A percentile compares a stretch with the other conserved stretches of the same genome.
Conservation (phyloP, 2,329 filamentous ascomycete genomes). For the Sclerotinia spermophila region DNA sequence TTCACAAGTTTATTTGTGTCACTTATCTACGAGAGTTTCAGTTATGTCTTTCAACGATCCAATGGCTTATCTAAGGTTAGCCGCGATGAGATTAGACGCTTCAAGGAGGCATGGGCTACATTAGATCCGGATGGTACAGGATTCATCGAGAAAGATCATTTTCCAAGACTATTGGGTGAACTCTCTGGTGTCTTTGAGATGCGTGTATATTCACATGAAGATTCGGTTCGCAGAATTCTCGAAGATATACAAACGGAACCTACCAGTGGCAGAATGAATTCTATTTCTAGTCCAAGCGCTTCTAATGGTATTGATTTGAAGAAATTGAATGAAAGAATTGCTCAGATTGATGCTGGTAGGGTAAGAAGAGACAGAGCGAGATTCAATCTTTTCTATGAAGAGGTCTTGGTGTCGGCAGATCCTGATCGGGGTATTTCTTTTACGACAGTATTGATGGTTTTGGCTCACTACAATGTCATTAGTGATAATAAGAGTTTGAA, state of each 20-base stretch:
- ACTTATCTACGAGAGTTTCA: slow-evolving; percentile 98
- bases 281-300: slow-evolving; percentile 50
- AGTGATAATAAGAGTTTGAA: slow-evolving; percentile 93
- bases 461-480: slow-evolving; percentile 98
- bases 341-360: slow-evolving; percentile 67
- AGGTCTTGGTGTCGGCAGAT: slow-evolving; percentile 90
- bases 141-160: slow-evolving; percentile 84
- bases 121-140: slow-evolving; percentile 89
- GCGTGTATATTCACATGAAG: slow-evolving; percentile 90
- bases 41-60: slow-evolving; percentile 96
- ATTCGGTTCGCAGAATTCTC: slow-evolving; percentile 82
- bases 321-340: slow-evolving; percentile 69
- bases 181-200: slow-evolving; percentile 95
- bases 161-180: slow-evolving; percentile 84
- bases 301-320: slow-evolving; percentile 64
- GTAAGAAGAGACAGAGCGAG: slow-evolving; percentile 72
- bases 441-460: slow-evolving; percentile 86
- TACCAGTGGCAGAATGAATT: slow-evolving; percentile 44
- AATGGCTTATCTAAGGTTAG: slow-evolving; percentile 88
- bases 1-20: slow-evolving; percentile 98
- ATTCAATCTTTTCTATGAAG: slow-evolving; percentile 95
- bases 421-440: slow-evolving; percentile 87
- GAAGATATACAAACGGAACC: slow-evolving; percentile 63
- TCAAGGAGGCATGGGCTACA: slow-evolving; percentile 97
- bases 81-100: slow-evolving; percentile 88